These are phyloP conservation scores for Mortierella sp. DNA, from an alignment of 371 early-diverging fungal species.

Conservation along the genomic window DNA sequence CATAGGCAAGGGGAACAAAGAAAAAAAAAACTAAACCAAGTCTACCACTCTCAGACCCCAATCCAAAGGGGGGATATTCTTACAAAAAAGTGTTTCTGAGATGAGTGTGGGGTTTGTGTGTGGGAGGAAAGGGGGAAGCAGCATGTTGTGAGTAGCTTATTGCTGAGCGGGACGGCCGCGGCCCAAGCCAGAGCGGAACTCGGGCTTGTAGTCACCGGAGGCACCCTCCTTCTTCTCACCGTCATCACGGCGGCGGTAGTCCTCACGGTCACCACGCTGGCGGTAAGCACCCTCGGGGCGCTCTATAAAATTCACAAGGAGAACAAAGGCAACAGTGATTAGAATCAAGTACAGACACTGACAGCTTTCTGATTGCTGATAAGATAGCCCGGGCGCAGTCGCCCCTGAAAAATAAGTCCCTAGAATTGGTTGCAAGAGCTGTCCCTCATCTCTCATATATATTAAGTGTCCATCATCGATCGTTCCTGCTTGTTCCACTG, in stretches of 20 bases:
- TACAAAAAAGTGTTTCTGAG: neutral
- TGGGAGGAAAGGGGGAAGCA: neutral
- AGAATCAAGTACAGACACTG: neutral
- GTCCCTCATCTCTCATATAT: too few relatives aligned
- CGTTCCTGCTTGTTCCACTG: too few relatives aligned
- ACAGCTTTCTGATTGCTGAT: neutral
- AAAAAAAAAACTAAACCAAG: slow-evolving; percentile 13
- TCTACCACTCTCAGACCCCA: slow-evolving; percentile 24
- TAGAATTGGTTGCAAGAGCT: too few relatives aligned
- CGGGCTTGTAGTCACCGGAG: slow-evolving; percentile 92
- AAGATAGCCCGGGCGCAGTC: neutral
- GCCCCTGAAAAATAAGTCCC: too few relatives aligned
- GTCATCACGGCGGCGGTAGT: slow-evolving; percentile 89
- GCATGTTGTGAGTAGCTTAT: slow-evolving; percentile 7
- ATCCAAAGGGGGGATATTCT: slow-evolving; percentile 16
- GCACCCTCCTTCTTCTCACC: slow-evolving; percentile 87
- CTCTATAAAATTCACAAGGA: slow-evolving; percentile 37
- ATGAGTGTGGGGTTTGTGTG: neutral
- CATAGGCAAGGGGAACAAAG: neutral
- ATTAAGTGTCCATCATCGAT: too few relatives aligned
- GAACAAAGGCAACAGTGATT: neutral
- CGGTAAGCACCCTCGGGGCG: slow-evolving; percentile 71
- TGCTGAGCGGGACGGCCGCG: slow-evolving; percentile 61
- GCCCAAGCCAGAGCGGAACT: slow-evolving; percentile 91
- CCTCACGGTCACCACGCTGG: slow-evolving; percentile 84